Evolutionary conservation across 805 yeast species (phyloP).

Genomic region (Hermanozyma aechmeae): DNA sequence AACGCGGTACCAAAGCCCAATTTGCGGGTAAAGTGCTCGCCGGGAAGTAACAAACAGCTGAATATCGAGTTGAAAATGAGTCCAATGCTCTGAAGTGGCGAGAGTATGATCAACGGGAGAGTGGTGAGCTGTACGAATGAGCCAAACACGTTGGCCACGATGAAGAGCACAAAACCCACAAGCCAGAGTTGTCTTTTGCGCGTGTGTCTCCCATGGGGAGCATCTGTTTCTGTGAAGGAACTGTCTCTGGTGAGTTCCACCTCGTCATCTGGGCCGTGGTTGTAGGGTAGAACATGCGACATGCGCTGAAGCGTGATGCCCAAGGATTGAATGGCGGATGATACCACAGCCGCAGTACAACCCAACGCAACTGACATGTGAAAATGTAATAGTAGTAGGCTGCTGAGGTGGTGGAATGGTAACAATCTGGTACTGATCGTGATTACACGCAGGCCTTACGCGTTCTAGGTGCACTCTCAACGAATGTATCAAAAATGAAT

Average conservation of each 20-base stretch:
- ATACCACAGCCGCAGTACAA: conserved; percentile 59
- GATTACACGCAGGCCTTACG: too few relatives aligned
- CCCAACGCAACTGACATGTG: conserved; percentile 35
- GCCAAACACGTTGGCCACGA: conserved; percentile 69
- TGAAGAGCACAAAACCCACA: conserved; percentile 60
- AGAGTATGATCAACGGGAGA: conserved; percentile 66
- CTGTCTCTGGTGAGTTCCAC: too few relatives aligned
- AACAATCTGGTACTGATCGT: too few relatives aligned
- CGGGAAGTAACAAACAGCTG: conserved; percentile 55
- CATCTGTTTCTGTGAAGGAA: too few relatives aligned
- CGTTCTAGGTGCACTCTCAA: too few relatives aligned
- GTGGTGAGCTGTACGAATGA: conserved; percentile 78
- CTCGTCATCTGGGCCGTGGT: conserved; percentile 6
- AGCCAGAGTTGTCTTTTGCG: conserved; percentile 60
- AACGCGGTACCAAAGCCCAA: conserved; percentile 58
- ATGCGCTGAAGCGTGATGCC: conserved; percentile 79
- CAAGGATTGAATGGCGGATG: conserved; percentile 71
- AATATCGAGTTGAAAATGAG: conserved; percentile 75
- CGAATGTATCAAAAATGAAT: too few relatives aligned
- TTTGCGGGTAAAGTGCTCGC: conserved; percentile 54
- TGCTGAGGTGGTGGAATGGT: too few relatives aligned
- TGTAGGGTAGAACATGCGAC: conserved; percentile 45
- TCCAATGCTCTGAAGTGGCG: conserved; percentile 82
- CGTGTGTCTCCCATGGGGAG: conserved; percentile 10
- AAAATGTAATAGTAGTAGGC: too few relatives aligned